Evolutionary conservation across 257 asterid genomes (phyloP), one percentile per base, ranked within the genome.

Genomic region (Nicotiana sylvestris): DNA sequence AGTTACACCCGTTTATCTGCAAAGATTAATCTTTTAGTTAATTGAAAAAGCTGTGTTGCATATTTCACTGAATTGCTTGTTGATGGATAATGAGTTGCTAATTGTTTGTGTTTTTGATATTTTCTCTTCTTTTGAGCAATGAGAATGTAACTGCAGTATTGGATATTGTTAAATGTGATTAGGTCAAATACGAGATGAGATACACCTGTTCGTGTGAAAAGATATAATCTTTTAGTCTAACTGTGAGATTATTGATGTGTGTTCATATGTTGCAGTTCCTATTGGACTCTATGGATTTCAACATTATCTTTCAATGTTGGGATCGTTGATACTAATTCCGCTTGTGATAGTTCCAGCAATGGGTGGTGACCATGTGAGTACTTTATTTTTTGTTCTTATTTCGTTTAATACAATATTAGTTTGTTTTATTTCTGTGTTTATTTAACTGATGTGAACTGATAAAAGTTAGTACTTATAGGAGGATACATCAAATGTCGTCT

Each of bases 311-410:
- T 96, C 99, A 12, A 90, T 96, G 57, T 81, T 96, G 97, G 98
- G 98, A 66, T 96, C 99, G 27, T 80, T 96, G 95, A 90, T 96
- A 78, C 91, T 96, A 43, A 92, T 94, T 87, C 99, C 98, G 17
- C 97, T 96, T 27, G 98, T 96, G 85, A 89, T 94, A 55, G 98
- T 96, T 90, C 99, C 99, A n/a, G 97, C 99, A 83, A 96, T 93
- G 99, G 98, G 99, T 56, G 99, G 99, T 88, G 91, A 90, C 89
- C 81, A 94, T 87, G 99, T 96, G 94, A 94, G 99, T 90, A 77
- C 90, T 91, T 86, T 87, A 80, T 86, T n/a, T 74, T 51, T 3
- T 16, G 11, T 76, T 76, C 80, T 86, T 88, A 85, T 17, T 25
- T 58, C 61, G 76, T 80, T 70, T 8, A 3, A 8, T n/a, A 43